Evolutionary conservation across 805 yeast genomes (phyloP).

Genomic region (Sugiyamaella valdiviana): DNA sequence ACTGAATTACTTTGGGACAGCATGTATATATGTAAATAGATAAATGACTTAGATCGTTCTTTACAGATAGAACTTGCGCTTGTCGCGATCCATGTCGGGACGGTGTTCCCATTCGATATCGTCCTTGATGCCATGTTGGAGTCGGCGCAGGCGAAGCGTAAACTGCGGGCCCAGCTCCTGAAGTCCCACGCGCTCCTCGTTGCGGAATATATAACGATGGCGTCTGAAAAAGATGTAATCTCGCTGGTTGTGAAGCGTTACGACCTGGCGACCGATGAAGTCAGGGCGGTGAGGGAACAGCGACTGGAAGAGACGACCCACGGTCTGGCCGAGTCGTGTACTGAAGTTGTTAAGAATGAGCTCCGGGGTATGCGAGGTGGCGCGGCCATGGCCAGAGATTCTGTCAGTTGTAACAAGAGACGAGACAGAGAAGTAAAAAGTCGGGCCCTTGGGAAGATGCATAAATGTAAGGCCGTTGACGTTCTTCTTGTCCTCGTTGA

Average conservation of each 20-base stretch:
- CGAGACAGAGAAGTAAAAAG: constrained; percentile 81
- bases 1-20: background rate
- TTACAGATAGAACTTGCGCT: constrained; percentile 80
- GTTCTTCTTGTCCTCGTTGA: constrained; percentile 89
- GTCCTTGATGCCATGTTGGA: constrained; percentile 86
- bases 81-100: constrained; percentile 94
- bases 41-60: background rate
- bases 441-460: constrained; percentile 93
- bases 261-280: constrained; percentile 90
- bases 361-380: constrained; percentile 90
- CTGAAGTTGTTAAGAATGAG: constrained; percentile 85
- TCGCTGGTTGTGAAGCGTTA: constrained; percentile 93
- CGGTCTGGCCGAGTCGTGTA: constrained; percentile 88
- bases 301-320: constrained; percentile 86
- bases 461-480: constrained; percentile 90
- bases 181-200: constrained; percentile 87
- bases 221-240: constrained; percentile 93
- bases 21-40: constrained; percentile 3
- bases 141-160: constrained; percentile 77
- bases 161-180: constrained; percentile 98
- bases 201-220: constrained; percentile 83
- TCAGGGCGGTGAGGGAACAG: constrained; percentile 91
- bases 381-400: constrained; percentile 82
- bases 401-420: constrained; percentile 69
- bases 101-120: constrained; percentile 96